Conservation (phyloP, 2,329 filamentous ascomycete species). For the Phaeophleospora eucalypticola region DNA sequence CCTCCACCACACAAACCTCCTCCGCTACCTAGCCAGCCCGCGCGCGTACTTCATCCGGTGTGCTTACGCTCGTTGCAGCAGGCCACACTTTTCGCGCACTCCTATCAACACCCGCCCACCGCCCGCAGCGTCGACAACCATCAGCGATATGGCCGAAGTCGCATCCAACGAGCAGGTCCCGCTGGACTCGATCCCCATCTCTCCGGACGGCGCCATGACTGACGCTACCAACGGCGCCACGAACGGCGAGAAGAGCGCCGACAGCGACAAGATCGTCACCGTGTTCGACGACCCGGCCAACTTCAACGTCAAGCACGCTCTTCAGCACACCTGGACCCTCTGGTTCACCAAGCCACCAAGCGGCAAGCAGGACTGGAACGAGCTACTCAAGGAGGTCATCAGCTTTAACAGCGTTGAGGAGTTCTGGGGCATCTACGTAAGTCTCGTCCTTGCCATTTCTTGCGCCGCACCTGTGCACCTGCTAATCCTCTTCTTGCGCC, state of each 20-base stretch:
- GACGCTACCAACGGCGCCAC: slow-evolving; percentile 46
- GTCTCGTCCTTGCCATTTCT: slow-evolving; percentile 36
- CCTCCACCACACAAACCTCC: slow-evolving; percentile 3
- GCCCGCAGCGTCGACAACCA: neutral
- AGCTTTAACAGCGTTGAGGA: slow-evolving; percentile 98
- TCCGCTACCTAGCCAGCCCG: neutral
- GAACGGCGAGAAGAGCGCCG: slow-evolving; percentile 36
- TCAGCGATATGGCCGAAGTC: slow-evolving; percentile 33
- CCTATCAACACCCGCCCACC: neutral
- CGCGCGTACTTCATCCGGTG: neutral
- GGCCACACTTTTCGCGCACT: neutral
- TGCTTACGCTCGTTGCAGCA: too few species aligned
- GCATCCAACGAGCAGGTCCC: slow-evolving; percentile 42
- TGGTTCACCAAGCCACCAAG: slow-evolving; percentile 99
- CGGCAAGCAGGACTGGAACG: slow-evolving; percentile 97
- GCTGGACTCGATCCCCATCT: slow-evolving; percentile 55
- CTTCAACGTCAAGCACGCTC: slow-evolving; percentile 98
- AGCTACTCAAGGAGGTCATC: slow-evolving; percentile 96
- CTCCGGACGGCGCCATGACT: slow-evolving; percentile 45
- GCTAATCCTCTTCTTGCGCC: slow-evolving; percentile 11
- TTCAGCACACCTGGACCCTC: slow-evolving; percentile 96
- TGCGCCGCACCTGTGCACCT: slow-evolving; percentile 1
- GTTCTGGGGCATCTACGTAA: slow-evolving; percentile 98
- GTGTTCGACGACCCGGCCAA: slow-evolving; percentile 98
- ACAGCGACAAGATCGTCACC: slow-evolving; percentile 65